Percentiles rank a stretch among this genome's conserved stretches.
These are phyloP conservation scores for Cryptococcus amylolentus DNA, from an alignment of 1,284 basidiomycete species.

Conservation along the genomic window DNA sequence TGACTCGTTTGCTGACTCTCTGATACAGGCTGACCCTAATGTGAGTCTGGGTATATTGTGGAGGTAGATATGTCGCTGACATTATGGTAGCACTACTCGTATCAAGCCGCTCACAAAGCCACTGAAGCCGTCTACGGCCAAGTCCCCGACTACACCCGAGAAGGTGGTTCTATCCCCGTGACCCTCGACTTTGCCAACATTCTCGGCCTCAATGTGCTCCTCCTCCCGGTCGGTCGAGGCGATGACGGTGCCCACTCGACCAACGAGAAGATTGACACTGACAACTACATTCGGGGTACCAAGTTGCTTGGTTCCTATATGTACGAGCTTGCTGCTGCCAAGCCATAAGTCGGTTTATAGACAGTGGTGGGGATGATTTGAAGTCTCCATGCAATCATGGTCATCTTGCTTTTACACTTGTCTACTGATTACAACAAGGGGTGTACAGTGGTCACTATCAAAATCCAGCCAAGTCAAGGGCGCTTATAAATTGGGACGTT, in stretches of 20 bases:
- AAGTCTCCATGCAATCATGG: not conserved
- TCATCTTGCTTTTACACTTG: not conserved
- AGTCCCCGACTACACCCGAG: slow-evolving; percentile 82
- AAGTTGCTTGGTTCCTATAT: slow-evolving; percentile 79
- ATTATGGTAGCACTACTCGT: slow-evolving; percentile 75
- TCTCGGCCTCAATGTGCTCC: slow-evolving; percentile 65
- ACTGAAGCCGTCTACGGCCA: slow-evolving; percentile 71
- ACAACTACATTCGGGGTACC: slow-evolving; percentile 81
- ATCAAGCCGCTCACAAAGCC: slow-evolving; percentile 78
- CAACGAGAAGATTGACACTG: slow-evolving; percentile 92
- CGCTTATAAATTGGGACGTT: slow-evolving; percentile 43
- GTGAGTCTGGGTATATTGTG: not conserved
- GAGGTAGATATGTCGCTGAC: not conserved
- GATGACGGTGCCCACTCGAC: slow-evolving; percentile 85
- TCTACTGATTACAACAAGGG: not conserved
- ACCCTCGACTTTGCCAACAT: slow-evolving; percentile 93
- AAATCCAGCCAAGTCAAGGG: slow-evolving; percentile 42
- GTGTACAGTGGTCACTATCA: not conserved
- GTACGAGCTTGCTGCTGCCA: slow-evolving; percentile 63
- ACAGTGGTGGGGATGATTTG: not conserved
- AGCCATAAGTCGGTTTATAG: slow-evolving; percentile 5
- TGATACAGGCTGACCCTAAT: not conserved
- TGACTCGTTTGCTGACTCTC: not conserved
- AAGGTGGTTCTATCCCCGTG: slow-evolving; percentile 92
- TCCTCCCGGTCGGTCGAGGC: slow-evolving; percentile 88